Evolutionary conservation across 2,329 filamentous ascomycete genomes (phyloP).

Genomic region (Dissoconium aciculare): DNA sequence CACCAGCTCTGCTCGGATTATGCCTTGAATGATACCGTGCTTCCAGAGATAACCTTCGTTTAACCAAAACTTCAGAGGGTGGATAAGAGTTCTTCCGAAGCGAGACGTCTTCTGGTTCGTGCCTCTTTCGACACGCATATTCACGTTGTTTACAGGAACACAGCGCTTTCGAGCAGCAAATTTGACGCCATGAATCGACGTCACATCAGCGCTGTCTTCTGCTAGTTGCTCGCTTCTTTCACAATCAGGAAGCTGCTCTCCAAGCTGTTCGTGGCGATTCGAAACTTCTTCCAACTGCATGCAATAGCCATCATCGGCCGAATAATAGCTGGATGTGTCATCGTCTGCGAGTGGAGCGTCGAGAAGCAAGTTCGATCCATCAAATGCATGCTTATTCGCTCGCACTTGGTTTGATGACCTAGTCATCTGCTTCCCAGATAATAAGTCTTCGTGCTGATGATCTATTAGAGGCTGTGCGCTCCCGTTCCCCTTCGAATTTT

Average conservation of each 20-base stretch:
- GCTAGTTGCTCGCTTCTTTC: neutral
- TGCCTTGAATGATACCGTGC: slow-evolving; percentile 56
- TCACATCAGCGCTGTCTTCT: neutral
- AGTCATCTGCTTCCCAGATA: no score
- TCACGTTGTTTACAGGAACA: slow-evolving; percentile 22
- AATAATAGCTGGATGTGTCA: no score
- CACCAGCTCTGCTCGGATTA: slow-evolving; percentile 60
- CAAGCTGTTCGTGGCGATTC: neutral
- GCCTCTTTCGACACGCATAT: slow-evolving; percentile 29
- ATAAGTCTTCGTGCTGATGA: no score
- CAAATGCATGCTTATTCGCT: neutral
- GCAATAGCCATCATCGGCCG: no score
- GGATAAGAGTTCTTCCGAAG: slow-evolving; percentile 62
- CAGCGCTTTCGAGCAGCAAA: neutral
- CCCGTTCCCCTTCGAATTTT: neutral
- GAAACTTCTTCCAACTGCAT: neutral
- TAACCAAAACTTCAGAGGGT: slow-evolving; percentile 72
- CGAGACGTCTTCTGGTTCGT: slow-evolving; percentile 47
- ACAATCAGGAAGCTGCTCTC: neutral
- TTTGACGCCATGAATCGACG: neutral
- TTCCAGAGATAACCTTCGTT: slow-evolving; percentile 63
- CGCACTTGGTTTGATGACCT: no score
- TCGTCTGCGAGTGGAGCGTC: neutral
- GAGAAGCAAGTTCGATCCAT: neutral
- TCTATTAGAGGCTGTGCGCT: neutral